These are phyloP conservation scores for Hymenoscyphus scutula DNA, from an alignment of 2,329 filamentous ascomycete species.

Conservation along the genomic window DNA sequence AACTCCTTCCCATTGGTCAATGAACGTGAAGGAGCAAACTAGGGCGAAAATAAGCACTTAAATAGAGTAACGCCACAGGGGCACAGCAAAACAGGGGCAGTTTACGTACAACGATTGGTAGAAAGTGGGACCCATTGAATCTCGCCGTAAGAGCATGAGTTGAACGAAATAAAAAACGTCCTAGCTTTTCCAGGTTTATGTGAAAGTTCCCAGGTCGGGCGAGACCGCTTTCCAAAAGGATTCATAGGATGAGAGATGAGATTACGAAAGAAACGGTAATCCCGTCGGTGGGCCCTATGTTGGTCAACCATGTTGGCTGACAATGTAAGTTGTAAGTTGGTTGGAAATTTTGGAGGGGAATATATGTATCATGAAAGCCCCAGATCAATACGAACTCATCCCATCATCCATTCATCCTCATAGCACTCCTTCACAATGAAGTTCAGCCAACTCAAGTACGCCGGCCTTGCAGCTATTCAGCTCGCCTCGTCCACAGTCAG, in stretches of 20 bases:
- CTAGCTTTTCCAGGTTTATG: no score
- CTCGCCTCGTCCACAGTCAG: background rate
- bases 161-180: no score
- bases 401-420: background rate
- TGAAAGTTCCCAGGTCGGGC: background rate
- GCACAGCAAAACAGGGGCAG: background rate
- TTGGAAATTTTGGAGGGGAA: background rate
- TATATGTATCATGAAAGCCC: background rate
- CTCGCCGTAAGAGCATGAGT: background rate
- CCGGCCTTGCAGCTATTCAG: background rate
- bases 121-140: background rate
- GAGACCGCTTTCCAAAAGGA: background rate
- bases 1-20: background rate
- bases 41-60: background rate
- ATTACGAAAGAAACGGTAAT: background rate
- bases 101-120: background rate
- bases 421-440: background rate
- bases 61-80: background rate
- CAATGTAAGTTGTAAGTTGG: background rate
- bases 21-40: background rate
- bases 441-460: constrained; percentile 1
- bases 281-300: background rate
- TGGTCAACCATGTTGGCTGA: background rate
- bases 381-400: background rate
- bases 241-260: background rate